Conservation (phyloP, 495 filamentous ascomycete genomes). For the Neurospora sp. region DNA sequence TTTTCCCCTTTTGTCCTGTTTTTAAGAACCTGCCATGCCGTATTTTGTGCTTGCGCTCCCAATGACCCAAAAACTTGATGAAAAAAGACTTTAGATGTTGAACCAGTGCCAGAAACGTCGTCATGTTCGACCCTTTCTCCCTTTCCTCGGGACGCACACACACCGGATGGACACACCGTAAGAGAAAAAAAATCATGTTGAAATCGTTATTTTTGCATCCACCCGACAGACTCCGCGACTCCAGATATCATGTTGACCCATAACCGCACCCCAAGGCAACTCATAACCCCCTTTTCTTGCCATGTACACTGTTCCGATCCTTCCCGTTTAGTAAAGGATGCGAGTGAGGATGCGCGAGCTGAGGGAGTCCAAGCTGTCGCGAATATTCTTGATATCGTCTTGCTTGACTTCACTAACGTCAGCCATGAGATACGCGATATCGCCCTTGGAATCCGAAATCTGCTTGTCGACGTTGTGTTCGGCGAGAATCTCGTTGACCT, state of each 20-base stretch:
- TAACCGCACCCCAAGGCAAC: not conserved
- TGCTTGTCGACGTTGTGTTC: constrained; percentile 99
- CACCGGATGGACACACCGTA: not conserved
- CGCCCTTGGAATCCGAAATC: constrained; percentile 88
- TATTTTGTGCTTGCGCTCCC: not conserved
- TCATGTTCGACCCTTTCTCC: not conserved
- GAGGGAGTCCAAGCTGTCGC: constrained; percentile 69
- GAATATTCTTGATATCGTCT: constrained; percentile 74
- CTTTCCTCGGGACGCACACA: not conserved
- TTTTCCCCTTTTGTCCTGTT: not conserved
- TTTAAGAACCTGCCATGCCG: not conserved
- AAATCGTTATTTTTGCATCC: constrained; percentile 8
- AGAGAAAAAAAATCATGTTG: constrained; percentile 8
- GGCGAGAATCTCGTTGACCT: constrained; percentile 85
- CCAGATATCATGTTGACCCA: constrained; percentile 5
- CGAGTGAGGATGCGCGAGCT: constrained; percentile 79
- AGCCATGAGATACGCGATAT: constrained; percentile 95
- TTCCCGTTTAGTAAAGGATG: constrained; percentile 63
- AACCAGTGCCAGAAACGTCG: not conserved
- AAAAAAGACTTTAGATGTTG: not conserved
- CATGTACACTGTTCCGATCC: not conserved
- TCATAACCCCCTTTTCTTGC: not conserved
- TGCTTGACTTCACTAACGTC: constrained; percentile 82
- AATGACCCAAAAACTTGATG: not conserved
- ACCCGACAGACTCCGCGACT: constrained; percentile 13